Evolutionary conservation across 179 eudicot species (phyloP).

Genomic region (Actinidia chinensis): DNA sequence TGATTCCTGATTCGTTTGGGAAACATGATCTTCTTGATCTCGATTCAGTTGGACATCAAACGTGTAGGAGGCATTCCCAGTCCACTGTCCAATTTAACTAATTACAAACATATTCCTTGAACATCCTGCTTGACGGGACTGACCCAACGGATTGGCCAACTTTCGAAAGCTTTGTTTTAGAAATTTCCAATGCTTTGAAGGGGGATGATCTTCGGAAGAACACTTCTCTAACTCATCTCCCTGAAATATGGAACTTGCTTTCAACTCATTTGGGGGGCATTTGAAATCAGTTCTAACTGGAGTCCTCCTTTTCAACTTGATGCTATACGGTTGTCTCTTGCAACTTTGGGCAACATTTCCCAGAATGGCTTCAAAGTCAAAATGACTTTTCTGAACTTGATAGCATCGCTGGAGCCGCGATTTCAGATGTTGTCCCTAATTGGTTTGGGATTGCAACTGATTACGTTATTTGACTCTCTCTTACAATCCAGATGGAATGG

Average conservation of each 20-base stretch:
- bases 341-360: conserved; percentile 6
- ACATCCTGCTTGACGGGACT: too few species aligned
- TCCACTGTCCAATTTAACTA: neutral
- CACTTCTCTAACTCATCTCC: neutral
- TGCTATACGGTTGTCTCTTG: neutral
- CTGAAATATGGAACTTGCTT: neutral
- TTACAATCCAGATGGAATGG: neutral
- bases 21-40: neutral
- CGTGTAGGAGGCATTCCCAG: neutral
- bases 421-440: neutral
- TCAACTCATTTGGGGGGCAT: too few species aligned
- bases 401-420: neutral
- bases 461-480: neutral
- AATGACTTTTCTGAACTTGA: neutral
- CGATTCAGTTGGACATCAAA: neutral
- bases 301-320: neutral
- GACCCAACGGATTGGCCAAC: neutral
- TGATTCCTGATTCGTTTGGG: neutral
- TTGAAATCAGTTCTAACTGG: neutral
- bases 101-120: too few species aligned
- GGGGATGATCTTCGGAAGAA: neutral
- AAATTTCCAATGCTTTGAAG: neutral
- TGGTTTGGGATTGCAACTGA: neutral
- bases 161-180: neutral
- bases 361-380: neutral